Percentiles rank a stretch among this genome's conserved stretches.
Evolutionary conservation across 2,329 filamentous ascomycete genomes (phyloP).

Genomic region (Fusarium sublunatum): DNA sequence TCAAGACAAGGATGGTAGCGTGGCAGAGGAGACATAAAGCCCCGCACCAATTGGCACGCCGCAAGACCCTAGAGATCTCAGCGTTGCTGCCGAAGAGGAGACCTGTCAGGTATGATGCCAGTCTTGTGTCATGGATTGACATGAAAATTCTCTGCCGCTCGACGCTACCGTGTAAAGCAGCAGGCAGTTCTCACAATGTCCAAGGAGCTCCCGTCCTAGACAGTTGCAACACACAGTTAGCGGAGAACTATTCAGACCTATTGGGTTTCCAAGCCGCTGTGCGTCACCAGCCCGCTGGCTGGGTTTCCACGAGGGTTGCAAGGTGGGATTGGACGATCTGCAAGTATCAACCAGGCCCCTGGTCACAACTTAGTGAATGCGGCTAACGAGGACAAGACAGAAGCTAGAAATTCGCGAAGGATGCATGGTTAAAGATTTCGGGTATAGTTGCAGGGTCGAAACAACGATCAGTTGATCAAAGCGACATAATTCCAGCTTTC

Average conservation of each 20-base stretch:
- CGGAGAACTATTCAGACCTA: constrained; percentile 8
- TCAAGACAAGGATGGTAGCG: constrained; percentile 36
- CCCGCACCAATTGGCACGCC: constrained; percentile 42
- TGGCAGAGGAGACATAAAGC: constrained; percentile 33
- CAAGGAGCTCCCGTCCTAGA: constrained; percentile 12
- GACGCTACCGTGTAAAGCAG: constrained; percentile 22
- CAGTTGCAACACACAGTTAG: constrained; percentile 20
- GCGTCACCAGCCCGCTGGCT: constrained; percentile 40
- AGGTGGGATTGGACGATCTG: constrained; percentile 45
- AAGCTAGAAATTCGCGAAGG: constrained; percentile 26
- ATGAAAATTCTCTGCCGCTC: constrained; percentile 25
- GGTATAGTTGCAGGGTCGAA: neutral
- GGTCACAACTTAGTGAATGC: constrained; percentile 38
- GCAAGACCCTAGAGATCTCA: constrained; percentile 29
- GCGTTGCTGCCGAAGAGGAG: constrained; percentile 26
- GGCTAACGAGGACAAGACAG: constrained; percentile 35
- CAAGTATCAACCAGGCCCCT: constrained; percentile 44
- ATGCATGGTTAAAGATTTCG: constrained; percentile 1
- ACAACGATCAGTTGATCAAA: neutral
- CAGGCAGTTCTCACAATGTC: constrained; percentile 24
- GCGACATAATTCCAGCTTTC: neutral
- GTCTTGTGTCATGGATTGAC: constrained; percentile 46
- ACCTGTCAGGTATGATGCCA: constrained; percentile 44
- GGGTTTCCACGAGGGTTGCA: constrained; percentile 34
- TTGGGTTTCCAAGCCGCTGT: constrained; percentile 28